Evolutionary conservation across 192 early-diverging fungal genomes (phyloP), one percentile per base, ranked within the genome.

Genomic region (Coemansia sp.): DNA sequence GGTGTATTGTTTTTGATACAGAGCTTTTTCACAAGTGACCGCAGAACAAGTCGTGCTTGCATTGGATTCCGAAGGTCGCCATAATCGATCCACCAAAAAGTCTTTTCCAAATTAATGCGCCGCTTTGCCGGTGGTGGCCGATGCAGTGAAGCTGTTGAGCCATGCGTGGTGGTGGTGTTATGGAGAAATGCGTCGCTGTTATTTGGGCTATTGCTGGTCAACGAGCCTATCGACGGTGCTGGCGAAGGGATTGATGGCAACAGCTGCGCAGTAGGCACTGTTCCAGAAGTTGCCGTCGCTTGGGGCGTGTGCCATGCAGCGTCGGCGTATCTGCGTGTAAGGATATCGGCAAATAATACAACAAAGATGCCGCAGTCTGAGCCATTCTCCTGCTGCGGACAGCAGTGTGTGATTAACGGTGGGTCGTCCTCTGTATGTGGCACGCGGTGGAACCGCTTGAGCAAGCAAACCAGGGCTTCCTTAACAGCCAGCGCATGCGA

Each of bases 1-100:
- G 64, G 43, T 5, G 45, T 20, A 18, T 7, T 35, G 46, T 49
- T 49, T 21, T 49, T 21, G 46, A 49, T 49, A 10, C 46, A 25
- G 21, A 49, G 46, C 21, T 49, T 25, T 49, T 49, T 49, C 12
- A 49, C 59, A 13, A 81, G 58, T 0, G 37, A 28, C 5, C 42
- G 70, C n/a, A 81, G 35, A 4, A 57, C 70, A 21, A 34, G 23
- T 4, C 79, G 69, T 3, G 79, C 79, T 16, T 34, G 56, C 16
- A 66, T 70, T 4, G 79, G 79, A 30, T 76, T 72, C 30, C 63
- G 64, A 46, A 81, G 31, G 46, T 81, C 79, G 40, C 70, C 73
- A 23, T 81, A 81, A 23, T 81, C 73, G 21, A 81, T 81, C 79
- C 79, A 81, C 70, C 74, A 81, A 37, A 81, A 75, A 2, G 52